These are phyloP conservation scores for Aspergillus thermomutatus DNA, from an alignment of 2,329 filamentous ascomycete species.

Conservation along the genomic window DNA sequence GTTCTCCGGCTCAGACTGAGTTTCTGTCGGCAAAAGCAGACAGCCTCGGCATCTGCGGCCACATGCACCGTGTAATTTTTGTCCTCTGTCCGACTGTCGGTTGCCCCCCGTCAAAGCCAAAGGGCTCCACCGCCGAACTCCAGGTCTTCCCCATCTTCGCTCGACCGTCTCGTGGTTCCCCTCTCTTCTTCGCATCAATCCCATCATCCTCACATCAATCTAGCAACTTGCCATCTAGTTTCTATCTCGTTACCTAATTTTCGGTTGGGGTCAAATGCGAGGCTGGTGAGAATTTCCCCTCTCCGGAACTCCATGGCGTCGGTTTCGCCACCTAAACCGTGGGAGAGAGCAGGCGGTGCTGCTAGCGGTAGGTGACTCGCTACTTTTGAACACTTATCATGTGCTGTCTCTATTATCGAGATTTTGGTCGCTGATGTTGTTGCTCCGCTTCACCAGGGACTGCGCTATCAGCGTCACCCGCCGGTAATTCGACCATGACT, in stretches of 20 bases:
- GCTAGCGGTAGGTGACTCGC: constrained; percentile 49
- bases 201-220: background rate
- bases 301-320: constrained; percentile 49
- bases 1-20: constrained; percentile 2
- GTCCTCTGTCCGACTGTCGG: too few species aligned
- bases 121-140: constrained; percentile 15
- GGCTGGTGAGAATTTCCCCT: constrained; percentile 20
- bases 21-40: constrained; percentile 10
- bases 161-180: constrained; percentile 8
- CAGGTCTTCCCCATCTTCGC: constrained; percentile 10
- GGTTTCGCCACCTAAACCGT: constrained; percentile 90
- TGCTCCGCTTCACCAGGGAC: constrained; percentile 15
- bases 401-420: background rate
- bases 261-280: constrained; percentile 23
- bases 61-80: constrained; percentile 14
- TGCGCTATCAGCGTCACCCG: constrained; percentile 23
- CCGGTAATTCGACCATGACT: constrained; percentile 22
- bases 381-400: constrained; percentile 4
- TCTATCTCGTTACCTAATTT: constrained; percentile 1
- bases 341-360: constrained; percentile 73
- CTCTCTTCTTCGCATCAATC: constrained; percentile 3
- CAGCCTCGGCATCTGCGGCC: constrained; percentile 18
- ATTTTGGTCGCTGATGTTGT: background rate
- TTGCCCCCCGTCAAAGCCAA: constrained; percentile 1
- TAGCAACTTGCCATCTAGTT: background rate